Base-by-base conservation (phyloP, 257 asterid species). In the Nicotiana noctiflora region DNA sequence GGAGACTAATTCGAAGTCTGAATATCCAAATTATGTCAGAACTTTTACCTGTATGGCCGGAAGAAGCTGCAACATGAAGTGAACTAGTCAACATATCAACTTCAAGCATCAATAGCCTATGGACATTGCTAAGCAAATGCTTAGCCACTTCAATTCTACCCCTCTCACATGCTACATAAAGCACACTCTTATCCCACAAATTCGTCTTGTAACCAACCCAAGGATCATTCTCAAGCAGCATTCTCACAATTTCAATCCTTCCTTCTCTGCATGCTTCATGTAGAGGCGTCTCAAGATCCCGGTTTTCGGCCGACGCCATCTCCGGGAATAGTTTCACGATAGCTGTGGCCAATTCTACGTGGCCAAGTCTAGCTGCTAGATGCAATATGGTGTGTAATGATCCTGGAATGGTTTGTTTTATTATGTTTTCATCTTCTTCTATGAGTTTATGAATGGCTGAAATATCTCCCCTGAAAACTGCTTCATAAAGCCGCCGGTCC, bases 221-320 rank as follows among this genome's bases (percentile, higher is more conserved):
- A 0, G 87, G 80, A 18, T 87, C 86, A 0, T 44, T 66, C 29
- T 84, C 87, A 17, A 90, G 61, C 75, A 90, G 17, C n/a, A 87
- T 51, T 5, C 52, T 44, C 23, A 64, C 84, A 2, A 88, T 84
- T 49, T 83, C 84, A n/a, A 85, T 21, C 67, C 81, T 85, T 64
- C 91, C 93, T 79, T 89, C 90, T 81, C 89, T 83, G 87, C 91
- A 88, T 10, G 93, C 93, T 29, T 82, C 86, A 23, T 88, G 87
- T 44, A 89, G 14, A 1, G 90, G 86, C 11, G 93, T 86, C 86
- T 89, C 91, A n/a, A 76, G 75, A 40, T 88, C 89, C 0, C 77
- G 81, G 49, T 89, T 89, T 60, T 88, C 93, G 51, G 63, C 23
- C 0, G 82, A 80, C 53, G 70, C 90, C 88, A 86, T 68, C 18